Evolutionary conservation across 176 grass and related monocot species (phyloP).

Genomic region (Phoenix roebelenii): DNA sequence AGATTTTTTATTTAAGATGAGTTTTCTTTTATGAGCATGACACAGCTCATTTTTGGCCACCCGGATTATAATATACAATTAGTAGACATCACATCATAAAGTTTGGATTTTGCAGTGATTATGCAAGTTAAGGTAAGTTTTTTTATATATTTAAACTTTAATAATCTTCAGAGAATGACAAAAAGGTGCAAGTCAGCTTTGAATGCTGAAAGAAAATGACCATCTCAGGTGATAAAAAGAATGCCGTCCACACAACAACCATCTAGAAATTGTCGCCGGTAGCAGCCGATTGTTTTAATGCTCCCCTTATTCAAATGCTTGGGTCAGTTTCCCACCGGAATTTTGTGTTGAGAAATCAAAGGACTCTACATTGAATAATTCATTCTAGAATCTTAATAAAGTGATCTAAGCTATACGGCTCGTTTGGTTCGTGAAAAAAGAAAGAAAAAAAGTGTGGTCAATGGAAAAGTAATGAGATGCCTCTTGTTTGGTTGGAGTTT

Average conservation of each 20-base stretch:
- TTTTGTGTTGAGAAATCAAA: too few species aligned
- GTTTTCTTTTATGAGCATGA: too few species aligned
- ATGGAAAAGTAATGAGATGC: too few species aligned
- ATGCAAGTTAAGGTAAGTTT: background rate
- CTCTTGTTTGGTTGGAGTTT: too few species aligned
- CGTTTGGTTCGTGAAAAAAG: too few species aligned
- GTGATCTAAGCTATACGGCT: too few species aligned
- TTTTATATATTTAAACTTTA: background rate
- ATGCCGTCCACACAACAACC: slow-evolving; percentile 44
- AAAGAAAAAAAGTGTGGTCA: too few species aligned
- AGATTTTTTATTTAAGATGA: too few species aligned
- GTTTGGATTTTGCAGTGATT: background rate
- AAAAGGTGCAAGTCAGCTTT: slow-evolving; percentile 23
- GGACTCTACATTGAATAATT: too few species aligned
- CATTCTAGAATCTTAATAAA: too few species aligned
- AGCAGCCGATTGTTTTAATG: background rate
- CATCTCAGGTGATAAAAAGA: slow-evolving; percentile 10
- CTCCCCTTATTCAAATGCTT: slow-evolving; percentile 8
- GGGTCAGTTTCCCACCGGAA: background rate
- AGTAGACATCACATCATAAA: background rate
- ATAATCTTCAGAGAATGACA: background rate
- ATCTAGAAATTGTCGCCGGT: slow-evolving; percentile 7
- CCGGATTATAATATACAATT: too few species aligned
- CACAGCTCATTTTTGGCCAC: too few species aligned
- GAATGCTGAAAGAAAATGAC: slow-evolving; percentile 13